Evolutionary conservation across 345 rosid species (phyloP).

Genomic region (Mercurialis annua): DNA sequence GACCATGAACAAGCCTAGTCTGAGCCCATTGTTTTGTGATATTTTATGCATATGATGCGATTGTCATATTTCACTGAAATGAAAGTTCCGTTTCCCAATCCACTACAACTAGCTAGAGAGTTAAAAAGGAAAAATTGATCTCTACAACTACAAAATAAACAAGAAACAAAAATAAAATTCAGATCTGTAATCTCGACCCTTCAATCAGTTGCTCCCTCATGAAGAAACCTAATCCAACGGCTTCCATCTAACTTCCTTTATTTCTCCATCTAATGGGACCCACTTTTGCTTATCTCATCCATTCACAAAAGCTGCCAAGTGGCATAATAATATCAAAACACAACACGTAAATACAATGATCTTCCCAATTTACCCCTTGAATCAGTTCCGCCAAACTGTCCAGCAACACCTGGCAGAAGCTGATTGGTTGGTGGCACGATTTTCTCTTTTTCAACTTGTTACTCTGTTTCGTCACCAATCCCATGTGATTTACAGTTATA

Average conservation of each 20-base stretch:
- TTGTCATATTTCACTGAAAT: neutral
- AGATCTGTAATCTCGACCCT: conserved; percentile 16
- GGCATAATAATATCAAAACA: conserved; percentile 14
- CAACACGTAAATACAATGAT: conserved; percentile 8
- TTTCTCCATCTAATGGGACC: neutral
- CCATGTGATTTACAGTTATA: conserved; percentile 32
- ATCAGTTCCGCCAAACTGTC: neutral
- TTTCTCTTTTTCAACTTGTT: conserved; percentile 1
- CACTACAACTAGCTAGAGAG: too few relatives aligned
- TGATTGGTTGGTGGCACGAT: conserved; percentile 18
- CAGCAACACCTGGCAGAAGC: conserved; percentile 25
- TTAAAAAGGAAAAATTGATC: conserved; percentile 7
- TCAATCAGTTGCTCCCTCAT: conserved; percentile 7
- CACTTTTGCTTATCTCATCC: neutral
- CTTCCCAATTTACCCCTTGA: conserved; percentile 26
- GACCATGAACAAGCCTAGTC: too few relatives aligned
- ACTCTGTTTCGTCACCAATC: conserved; percentile 13
- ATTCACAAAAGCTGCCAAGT: conserved; percentile 20
- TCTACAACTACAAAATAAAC: neutral
- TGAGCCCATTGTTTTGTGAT: too few relatives aligned
- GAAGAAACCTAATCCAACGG: conserved; percentile 16
- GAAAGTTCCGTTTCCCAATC: neutral
- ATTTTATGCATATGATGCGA: too few relatives aligned
- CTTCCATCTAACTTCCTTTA: neutral
- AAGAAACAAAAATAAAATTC: neutral